Conservation (phyloP, 805 yeast genomes). For the Pichia pseudocactophila region DNA sequence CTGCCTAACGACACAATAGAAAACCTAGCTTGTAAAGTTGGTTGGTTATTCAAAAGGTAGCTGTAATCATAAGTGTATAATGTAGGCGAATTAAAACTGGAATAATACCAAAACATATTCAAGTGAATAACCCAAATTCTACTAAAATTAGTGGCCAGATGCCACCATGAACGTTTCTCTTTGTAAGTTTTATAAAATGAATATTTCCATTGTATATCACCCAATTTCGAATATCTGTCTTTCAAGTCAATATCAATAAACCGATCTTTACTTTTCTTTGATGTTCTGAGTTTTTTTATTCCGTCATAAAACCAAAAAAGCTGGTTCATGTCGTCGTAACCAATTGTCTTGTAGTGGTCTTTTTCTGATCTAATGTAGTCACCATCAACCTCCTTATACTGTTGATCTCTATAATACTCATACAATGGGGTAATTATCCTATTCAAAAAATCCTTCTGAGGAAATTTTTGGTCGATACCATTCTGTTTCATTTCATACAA, state of each 20-base stretch:
- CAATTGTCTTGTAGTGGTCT: conserved; percentile 55
- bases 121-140: conserved; percentile 47
- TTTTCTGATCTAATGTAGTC: conserved; percentile 52
- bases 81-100: conserved; percentile 42
- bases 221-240: conserved; percentile 27
- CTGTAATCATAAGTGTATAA: conserved; percentile 36
- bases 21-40: conserved; percentile 36
- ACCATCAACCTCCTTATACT: conserved; percentile 47
- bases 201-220: conserved; percentile 32
- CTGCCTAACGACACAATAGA: conserved; percentile 41
- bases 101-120: conserved; percentile 43
- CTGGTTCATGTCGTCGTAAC: conserved; percentile 49
- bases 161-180: conserved; percentile 44
- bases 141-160: conserved; percentile 39
- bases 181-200: conserved; percentile 37
- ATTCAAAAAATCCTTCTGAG: conserved; percentile 27
- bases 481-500: conserved; percentile 30
- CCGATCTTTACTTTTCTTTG: conserved; percentile 24
- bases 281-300: conserved; percentile 26
- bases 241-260: conserved; percentile 25
- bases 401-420: conserved; percentile 58
- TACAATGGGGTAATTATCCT: conserved; percentile 41
- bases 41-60: conserved; percentile 35
- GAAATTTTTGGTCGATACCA: conserved; percentile 5
- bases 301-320: conserved; percentile 40